These are phyloP conservation scores for Pseudogymnoascus sp. DNA, from an alignment of 2,329 filamentous ascomycete genomes.

Conservation along the genomic window DNA sequence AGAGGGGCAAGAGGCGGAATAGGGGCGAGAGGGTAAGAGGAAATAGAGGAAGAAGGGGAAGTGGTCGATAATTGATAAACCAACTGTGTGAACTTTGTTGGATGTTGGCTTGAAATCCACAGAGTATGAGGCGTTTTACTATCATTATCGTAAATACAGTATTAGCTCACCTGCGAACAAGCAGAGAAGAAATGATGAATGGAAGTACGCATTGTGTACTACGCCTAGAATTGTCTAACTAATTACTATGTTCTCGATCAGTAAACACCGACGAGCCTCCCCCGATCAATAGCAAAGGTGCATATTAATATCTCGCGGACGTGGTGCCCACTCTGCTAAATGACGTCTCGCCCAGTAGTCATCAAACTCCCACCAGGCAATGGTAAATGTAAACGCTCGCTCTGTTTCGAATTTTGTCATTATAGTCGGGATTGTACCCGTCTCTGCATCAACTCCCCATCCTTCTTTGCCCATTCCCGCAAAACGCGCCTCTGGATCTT, in stretches of 20 bases:
- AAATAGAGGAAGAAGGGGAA: neutral
- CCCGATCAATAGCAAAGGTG: neutral
- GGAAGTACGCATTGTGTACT: neutral
- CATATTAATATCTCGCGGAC: neutral
- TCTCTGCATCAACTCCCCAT: slow-evolving; percentile 33
- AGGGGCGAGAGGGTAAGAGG: neutral
- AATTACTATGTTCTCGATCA: neutral
- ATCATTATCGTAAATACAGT: neutral
- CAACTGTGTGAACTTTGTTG: neutral
- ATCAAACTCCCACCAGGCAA: neutral
- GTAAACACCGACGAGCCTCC: no score
- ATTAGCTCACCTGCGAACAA: neutral
- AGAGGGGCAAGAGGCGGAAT: neutral
- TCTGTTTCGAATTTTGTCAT: neutral
- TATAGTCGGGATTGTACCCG: slow-evolving; percentile 11
- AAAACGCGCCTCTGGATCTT: slow-evolving; percentile 51
- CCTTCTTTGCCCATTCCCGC: slow-evolving; percentile 49
- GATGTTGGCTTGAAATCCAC: neutral
- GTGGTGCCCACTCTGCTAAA: neutral
- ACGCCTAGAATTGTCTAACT: neutral
- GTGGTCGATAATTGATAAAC: neutral
- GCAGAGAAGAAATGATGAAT: neutral
- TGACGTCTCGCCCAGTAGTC: neutral
- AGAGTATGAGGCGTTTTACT: neutral
- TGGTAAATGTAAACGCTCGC: neutral